Percentiles rank a stretch among this genome's conserved stretches.
These are phyloP conservation scores for Plasmodium falciparum DNA, from an alignment of 169 alveolate genomes.

Conservation along the genomic window DNA sequence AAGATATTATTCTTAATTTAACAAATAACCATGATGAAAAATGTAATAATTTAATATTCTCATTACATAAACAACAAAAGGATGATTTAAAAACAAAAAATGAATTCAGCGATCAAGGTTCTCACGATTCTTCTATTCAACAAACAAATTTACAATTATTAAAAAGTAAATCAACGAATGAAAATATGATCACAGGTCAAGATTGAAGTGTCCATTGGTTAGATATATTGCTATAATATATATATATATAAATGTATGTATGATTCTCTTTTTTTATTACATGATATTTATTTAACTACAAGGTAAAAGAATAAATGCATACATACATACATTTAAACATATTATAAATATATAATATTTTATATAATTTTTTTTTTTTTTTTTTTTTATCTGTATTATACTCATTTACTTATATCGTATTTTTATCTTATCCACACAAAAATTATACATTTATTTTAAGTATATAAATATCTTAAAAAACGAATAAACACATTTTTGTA, in stretches of 20 bases:
- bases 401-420: too few species aligned
- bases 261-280: neutral
- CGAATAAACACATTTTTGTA: too few species aligned
- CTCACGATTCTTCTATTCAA: neutral
- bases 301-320: neutral
- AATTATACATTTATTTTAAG: too few species aligned
- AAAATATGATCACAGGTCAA: neutral
- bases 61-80: constrained; percentile 9
- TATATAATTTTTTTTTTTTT: too few species aligned
- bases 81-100: neutral
- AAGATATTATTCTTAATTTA: constrained; percentile 7
- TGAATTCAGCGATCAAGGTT: neutral
- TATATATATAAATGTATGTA: neutral
- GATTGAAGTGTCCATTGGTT: neutral
- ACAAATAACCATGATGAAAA: neutral
- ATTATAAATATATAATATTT: too few species aligned
- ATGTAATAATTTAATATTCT: neutral
- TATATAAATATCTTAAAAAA: too few species aligned
- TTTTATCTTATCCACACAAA: too few species aligned
- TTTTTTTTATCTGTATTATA: too few species aligned
- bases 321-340: neutral
- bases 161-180: too few species aligned
- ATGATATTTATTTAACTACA: too few species aligned
- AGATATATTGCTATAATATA: constrained; percentile 11
- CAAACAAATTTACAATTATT: constrained; percentile 11